phyloP scores from a whole-genome alignment of 208 protist genomes.

The Crithidia sp. region DNA sequence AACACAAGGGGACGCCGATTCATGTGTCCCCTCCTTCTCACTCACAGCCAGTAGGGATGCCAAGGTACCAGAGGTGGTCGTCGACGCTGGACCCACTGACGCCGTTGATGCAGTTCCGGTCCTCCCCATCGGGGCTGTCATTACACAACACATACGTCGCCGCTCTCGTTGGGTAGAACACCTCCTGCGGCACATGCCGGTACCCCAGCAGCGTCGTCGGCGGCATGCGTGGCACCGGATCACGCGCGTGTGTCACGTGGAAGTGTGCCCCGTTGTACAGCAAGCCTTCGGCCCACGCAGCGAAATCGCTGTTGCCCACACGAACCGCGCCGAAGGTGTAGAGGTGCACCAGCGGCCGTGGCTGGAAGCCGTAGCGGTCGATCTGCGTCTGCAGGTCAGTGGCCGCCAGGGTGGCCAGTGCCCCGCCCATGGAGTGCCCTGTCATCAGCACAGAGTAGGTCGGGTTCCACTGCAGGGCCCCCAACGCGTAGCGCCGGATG shows the following conservation, averaged over 20 bases:
- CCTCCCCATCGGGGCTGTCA: constrained; percentile 41
- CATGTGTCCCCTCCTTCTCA: background rate
- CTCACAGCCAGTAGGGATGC: background rate
- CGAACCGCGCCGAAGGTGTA: constrained; percentile 77
- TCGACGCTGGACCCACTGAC: constrained; percentile 16
- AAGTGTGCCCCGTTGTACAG: constrained; percentile 39
- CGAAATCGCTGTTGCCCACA: constrained; percentile 57
- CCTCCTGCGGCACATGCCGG: constrained; percentile 44
- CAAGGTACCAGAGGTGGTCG: constrained; percentile 44
- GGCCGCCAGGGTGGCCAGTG: constrained; percentile 52
- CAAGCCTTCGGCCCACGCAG: constrained; percentile 27
- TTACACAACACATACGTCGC: constrained; percentile 31
- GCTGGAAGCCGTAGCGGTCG: constrained; percentile 1
- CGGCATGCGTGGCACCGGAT: constrained; percentile 65
- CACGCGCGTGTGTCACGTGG: constrained; percentile 57
- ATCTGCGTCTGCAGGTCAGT: constrained; percentile 35
- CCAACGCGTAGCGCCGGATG: constrained; percentile 31
- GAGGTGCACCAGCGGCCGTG: constrained; percentile 32
- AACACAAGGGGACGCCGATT: no score
- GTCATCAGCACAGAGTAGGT: constrained; percentile 50
- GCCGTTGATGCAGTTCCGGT: constrained; percentile 46
- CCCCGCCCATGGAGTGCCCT: constrained; percentile 78
- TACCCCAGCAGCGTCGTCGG: constrained; percentile 34
- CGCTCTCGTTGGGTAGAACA: constrained; percentile 38
- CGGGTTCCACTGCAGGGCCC: constrained; percentile 35